Evolutionary conservation across 805 yeast genomes (phyloP).

Genomic region (Saccharomycopsis fodiens): DNA sequence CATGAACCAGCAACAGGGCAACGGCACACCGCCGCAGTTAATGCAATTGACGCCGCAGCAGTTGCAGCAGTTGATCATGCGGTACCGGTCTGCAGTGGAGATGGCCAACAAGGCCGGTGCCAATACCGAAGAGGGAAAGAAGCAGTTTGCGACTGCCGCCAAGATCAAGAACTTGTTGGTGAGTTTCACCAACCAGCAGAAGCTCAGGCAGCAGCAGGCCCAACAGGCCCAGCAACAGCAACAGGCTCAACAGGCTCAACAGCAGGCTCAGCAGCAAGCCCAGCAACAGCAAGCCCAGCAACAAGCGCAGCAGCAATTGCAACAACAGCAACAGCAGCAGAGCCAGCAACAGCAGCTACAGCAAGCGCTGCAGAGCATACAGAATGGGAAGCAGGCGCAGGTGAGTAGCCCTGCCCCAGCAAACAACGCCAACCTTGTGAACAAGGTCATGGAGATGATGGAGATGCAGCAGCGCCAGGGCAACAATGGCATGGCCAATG

Average conservation of each 20-base stretch:
- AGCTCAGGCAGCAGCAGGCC: constrained; percentile 14
- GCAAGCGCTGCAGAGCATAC: too few species aligned
- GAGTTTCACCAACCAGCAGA: constrained; percentile 12
- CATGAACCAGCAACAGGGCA: not conserved
- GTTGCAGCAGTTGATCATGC: constrained; percentile 12
- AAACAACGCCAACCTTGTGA: not conserved
- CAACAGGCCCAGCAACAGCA: constrained; percentile 14
- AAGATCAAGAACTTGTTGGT: constrained; percentile 15
- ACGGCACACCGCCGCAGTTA: not conserved
- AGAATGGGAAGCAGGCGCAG: too few species aligned
- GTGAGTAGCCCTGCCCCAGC: not conserved
- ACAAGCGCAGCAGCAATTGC: not conserved
- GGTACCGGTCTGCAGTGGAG: constrained; percentile 10
- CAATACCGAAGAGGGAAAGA: constrained; percentile 11
- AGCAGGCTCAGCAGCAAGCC: constrained; percentile 5
- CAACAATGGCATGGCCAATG: not conserved
- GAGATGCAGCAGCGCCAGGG: not conserved
- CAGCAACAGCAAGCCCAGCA: not conserved
- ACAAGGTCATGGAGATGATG: not conserved
- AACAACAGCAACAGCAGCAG: not conserved
- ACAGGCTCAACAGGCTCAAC: constrained; percentile 6
- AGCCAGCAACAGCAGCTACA: constrained; percentile 1
- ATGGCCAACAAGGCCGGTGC: constrained; percentile 9
- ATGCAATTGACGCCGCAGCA: constrained; percentile 11
- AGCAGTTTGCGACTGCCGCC: constrained; percentile 15